phyloP scores from a whole-genome alignment of 257 asterid species.

The Solanum ossicruentum region DNA sequence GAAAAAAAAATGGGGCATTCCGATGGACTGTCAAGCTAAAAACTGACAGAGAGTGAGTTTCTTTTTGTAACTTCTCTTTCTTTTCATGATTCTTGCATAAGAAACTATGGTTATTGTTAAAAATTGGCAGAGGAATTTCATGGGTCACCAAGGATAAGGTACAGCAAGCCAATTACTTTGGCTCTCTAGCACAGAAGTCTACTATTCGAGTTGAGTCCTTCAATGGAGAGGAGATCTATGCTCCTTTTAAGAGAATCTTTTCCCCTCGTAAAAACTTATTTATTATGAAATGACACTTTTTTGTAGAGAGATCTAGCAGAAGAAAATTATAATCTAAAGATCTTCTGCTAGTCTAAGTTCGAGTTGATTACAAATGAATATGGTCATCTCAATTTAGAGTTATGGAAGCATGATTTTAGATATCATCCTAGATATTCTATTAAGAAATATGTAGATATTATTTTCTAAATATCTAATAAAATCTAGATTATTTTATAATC shows the following conservation, averaged over 20 bases:
- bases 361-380: too few species aligned
- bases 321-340: too few species aligned
- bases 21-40: constrained; percentile 96
- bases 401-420: too few species aligned
- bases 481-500: too few species aligned
- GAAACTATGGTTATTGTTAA: neutral
- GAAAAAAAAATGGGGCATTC: constrained; percentile 47
- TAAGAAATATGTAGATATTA: too few species aligned
- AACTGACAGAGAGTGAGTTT: constrained; percentile 74
- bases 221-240: constrained; percentile 95
- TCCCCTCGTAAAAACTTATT: constrained; percentile 57
- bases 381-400: too few species aligned
- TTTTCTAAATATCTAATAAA: too few species aligned
- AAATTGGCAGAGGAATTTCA: constrained; percentile 69
- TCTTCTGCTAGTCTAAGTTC: too few species aligned
- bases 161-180: constrained; percentile 90
- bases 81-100: neutral
- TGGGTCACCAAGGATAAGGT: constrained; percentile 97
- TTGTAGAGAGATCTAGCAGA: neutral
- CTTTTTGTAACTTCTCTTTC: neutral
- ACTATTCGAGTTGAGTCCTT: constrained; percentile 83
- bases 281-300: neutral
- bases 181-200: constrained; percentile 89
- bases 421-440: too few species aligned
- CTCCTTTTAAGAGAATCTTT: constrained; percentile 90